phyloP scores from a whole-genome alignment of 2,329 filamentous ascomycete genomes.

The Periconia sp. region DNA sequence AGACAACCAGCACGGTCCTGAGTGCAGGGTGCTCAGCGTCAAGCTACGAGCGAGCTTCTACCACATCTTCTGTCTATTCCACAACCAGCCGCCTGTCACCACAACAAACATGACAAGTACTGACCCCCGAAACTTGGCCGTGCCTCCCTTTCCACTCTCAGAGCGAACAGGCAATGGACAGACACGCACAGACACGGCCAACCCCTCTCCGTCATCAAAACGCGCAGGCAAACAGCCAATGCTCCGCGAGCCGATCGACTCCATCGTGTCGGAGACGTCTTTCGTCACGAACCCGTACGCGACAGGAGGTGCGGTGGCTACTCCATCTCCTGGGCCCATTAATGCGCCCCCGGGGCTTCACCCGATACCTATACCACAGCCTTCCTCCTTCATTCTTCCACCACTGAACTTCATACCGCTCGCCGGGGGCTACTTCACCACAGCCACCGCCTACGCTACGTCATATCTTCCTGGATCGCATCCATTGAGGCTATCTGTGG shows the following conservation, averaged over 20 bases:
- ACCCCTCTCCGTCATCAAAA: conserved; percentile 37
- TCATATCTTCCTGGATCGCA: conserved; percentile 83
- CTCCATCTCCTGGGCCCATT: conserved; percentile 49
- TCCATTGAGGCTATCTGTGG: conserved; percentile 85
- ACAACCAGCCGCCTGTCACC: conserved; percentile 80
- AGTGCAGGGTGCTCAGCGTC: conserved; percentile 86
- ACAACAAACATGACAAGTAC: conserved; percentile 41
- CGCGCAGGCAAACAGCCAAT: conserved; percentile 45
- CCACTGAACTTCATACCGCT: conserved; percentile 80
- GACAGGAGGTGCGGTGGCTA: conserved; percentile 44
- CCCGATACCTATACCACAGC: conserved; percentile 50
- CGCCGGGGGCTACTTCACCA: conserved; percentile 80
- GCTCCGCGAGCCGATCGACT: conserved; percentile 56
- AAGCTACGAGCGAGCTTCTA: conserved; percentile 95
- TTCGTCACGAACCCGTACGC: conserved; percentile 59
- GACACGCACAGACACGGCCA: conserved; percentile 30
- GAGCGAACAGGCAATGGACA: conserved; percentile 31
- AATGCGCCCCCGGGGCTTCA: conserved; percentile 53
- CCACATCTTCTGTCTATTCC: conserved; percentile 95
- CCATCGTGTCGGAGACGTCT: conserved; percentile 57
- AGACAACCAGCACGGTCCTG: conserved; percentile 74
- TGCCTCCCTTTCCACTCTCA: conserved; percentile 30
- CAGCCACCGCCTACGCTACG: conserved; percentile 77
- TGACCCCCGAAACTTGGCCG: conserved; percentile 32
- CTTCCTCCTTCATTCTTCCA: conserved; percentile 78